Evolutionary conservation across 2,329 filamentous ascomycete species (phyloP).

Genomic region (Xylariaceae sp.): DNA sequence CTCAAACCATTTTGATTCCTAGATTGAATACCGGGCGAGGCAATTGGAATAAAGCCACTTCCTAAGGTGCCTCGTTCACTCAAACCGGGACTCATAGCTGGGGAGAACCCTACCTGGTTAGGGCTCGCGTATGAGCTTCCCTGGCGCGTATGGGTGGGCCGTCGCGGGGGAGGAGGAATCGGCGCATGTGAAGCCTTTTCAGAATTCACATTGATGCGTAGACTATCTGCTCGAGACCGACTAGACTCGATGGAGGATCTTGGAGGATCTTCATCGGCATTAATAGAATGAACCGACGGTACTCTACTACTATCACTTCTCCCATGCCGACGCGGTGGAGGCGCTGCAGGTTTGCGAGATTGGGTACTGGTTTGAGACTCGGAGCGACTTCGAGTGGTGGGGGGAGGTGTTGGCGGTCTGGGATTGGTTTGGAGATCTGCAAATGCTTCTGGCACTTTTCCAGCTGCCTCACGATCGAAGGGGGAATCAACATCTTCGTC

Average conservation of each 20-base stretch:
- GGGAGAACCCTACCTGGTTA: conserved; percentile 39
- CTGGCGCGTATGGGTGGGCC: conserved; percentile 49
- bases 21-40: conserved; percentile 15
- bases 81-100: conserved; percentile 26
- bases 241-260: conserved; percentile 60
- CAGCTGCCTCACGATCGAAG: conserved; percentile 61
- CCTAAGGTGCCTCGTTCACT: conserved; percentile 29
- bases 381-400: conserved; percentile 44
- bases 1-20: conserved; percentile 19
- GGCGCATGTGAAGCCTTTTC: conserved; percentile 46
- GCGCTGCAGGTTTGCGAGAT: conserved; percentile 53
- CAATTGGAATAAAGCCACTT: conserved; percentile 16
- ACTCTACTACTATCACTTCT: conserved; percentile 55
- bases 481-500: conserved; percentile 58
- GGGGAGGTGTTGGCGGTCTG: conserved; percentile 50
- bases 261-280: conserved; percentile 48
- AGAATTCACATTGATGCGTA: conserved; percentile 48
- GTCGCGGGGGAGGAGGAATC: conserved; percentile 62
- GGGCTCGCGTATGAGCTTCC: conserved; percentile 38
- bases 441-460: conserved; percentile 56
- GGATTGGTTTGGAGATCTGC: conserved; percentile 42
- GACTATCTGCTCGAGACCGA: conserved; percentile 54
- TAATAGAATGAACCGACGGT: conserved; percentile 26
- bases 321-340: conserved; percentile 57
- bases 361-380: conserved; percentile 41